Conservation (phyloP, 176 grass and related monocot genomes). For the Cymbopogon citratus region DNA sequence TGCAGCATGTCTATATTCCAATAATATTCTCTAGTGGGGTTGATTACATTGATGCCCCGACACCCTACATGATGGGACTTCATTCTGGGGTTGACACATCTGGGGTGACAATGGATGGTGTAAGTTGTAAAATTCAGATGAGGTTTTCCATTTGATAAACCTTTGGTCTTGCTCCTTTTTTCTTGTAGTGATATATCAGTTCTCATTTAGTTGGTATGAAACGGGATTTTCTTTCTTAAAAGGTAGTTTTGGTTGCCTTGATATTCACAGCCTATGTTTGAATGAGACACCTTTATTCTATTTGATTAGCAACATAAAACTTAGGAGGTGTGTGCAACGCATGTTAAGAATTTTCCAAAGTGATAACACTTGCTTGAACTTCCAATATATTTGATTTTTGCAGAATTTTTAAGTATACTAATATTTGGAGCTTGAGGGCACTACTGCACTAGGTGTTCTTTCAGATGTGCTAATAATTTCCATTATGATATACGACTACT, state of each 20-base stretch:
- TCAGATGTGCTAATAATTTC: slow-evolving; percentile 17
- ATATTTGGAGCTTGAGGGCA: slow-evolving; percentile 5
- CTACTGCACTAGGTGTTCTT: slow-evolving; percentile 3
- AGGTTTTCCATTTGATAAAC: slow-evolving; percentile 20
- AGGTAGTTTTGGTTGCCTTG: slow-evolving; percentile 1
- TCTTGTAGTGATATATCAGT: neutral
- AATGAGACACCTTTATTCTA: slow-evolving; percentile 14
- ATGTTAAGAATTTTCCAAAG: slow-evolving; percentile 5
- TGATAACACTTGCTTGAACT: slow-evolving; percentile 12
- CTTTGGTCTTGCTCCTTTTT: slow-evolving; percentile 6
- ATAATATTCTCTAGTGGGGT: slow-evolving; percentile 99
- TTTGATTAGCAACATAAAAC: slow-evolving; percentile 26
- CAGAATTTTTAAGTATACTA: neutral
- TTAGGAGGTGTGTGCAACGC: neutral
- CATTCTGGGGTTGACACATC: slow-evolving; percentile 97
- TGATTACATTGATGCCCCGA: slow-evolving; percentile 98
- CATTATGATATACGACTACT: neutral
- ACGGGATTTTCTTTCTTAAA: neutral
- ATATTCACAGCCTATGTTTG: neutral
- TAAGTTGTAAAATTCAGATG: slow-evolving; percentile 53
- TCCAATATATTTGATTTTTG: slow-evolving; percentile 2
- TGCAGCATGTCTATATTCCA: slow-evolving; percentile 99
- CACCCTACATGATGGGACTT: slow-evolving; percentile 99
- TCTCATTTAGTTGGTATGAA: slow-evolving; percentile 14
- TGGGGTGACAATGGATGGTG: slow-evolving; percentile 90